Evolutionary conservation across 2,329 filamentous ascomycete species (phyloP).

Genomic region (Chrysoporthe deuterocubensis): DNA sequence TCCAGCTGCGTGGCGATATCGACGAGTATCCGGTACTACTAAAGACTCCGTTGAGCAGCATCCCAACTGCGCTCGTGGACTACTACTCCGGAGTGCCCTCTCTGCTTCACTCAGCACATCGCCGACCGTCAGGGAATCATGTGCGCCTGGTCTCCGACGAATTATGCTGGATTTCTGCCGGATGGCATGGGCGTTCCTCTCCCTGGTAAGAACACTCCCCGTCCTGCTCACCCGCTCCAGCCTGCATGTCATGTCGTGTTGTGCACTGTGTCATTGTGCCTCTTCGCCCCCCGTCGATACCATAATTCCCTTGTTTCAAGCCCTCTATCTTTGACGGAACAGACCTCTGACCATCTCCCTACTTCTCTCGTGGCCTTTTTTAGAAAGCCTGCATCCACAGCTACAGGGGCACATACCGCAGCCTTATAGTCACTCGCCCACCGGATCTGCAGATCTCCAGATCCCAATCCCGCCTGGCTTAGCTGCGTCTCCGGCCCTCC

Average conservation of each 20-base stretch:
- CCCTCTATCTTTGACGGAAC: not conserved
- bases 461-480: not conserved
- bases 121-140: not conserved
- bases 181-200: not conserved
- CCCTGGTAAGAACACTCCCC: not conserved
- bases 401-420: not conserved
- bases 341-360: not conserved
- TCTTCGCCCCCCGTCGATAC: not conserved
- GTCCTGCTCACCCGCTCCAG: not conserved
- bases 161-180: not conserved
- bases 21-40: no score
- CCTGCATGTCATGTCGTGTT: not conserved
- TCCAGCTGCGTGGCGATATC: no score
- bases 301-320: no score
- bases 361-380: not conserved
- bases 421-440: not conserved
- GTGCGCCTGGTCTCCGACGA: not conserved
- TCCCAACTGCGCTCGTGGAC: not conserved
- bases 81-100: not conserved
- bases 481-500: not conserved
- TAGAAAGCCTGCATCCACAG: not conserved
- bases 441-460: not conserved
- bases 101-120: not conserved
- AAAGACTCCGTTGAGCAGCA: no score
- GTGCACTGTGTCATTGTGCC: not conserved